Evolutionary conservation across 140 eudicot species (phyloP), one percentile per base, ranked within the genome.

Genomic region (Bidens hawaiensis): DNA sequence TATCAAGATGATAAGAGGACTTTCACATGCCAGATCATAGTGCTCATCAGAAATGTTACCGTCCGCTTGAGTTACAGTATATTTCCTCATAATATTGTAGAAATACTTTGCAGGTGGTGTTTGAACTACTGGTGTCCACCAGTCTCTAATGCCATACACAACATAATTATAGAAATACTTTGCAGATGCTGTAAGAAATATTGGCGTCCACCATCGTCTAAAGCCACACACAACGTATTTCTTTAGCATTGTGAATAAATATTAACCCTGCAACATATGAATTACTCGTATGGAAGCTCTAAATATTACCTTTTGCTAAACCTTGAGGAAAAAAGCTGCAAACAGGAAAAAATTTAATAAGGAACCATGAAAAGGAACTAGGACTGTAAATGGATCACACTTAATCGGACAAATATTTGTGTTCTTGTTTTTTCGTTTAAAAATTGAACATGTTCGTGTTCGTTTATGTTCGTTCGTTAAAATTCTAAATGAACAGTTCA

Each of bases 111-210:
- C 97, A 38, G 84, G 89, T 6, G 97, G 86, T 28, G 99, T 88
- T 50, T 81, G 57, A 71, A 93, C 72, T 76, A 88, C 62, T 12
- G 99, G 99, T 19, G 88, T 85, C 97, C 94, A 88, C 99, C 97
- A 88, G 34, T 90, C 95, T 81, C 97, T 93, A 66, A n/a, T n/a
- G n/a, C n/a, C n/a, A n/a, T n/a, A n/a, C n/a, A n/a, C n/a, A n/a
- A n/a, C n/a, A n/a, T n/a, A n/a, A n/a, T n/a, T n/a, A n/a, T n/a
- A n/a, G n/a, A n/a, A n/a, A n/a, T n/a, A n/a, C n/a, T n/a, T n/a
- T n/a, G n/a, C n/a, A n/a, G n/a, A n/a, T n/a, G n/a, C n/a, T n/a
- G n/a, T n/a, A n/a, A n/a, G n/a, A n/a, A n/a, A n/a, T n/a, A n/a
- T n/a, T n/a, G n/a, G n/a, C n/a, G n/a, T n/a, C n/a, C n/a, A n/a